Percentiles rank a stretch among this genome's conserved stretches.
These are phyloP conservation scores for Oldenlandia corymbosa DNA, from an alignment of 257 asterid genomes.

Conservation along the genomic window DNA sequence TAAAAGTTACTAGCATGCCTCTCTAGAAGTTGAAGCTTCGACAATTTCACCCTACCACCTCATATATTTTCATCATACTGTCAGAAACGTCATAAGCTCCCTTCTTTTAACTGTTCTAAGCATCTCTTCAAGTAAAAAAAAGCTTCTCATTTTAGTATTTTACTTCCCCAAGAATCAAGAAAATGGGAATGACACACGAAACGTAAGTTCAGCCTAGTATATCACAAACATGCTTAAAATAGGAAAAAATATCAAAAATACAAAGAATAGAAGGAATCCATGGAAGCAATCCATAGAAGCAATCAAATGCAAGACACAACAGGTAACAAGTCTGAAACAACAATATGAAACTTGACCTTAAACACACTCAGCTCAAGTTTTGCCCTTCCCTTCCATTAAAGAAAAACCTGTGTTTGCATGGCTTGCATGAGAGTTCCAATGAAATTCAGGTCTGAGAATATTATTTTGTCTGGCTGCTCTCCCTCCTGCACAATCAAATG, in stretches of 20 bases:
- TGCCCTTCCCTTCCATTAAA: conserved; percentile 94
- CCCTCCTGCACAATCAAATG: conserved; percentile 65
- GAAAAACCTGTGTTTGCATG: conserved; percentile 88
- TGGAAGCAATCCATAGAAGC: too few species aligned
- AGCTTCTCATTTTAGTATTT: not conserved
- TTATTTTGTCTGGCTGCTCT: conserved; percentile 76
- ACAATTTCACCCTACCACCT: too few species aligned
- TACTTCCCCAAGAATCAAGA: not conserved
- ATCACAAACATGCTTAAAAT: not conserved
- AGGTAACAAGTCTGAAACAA: not conserved
- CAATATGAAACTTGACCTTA: conserved; percentile 46
- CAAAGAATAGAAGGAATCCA: not conserved
- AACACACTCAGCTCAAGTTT: conserved; percentile 77
- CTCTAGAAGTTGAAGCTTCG: too few species aligned
- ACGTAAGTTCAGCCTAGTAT: not conserved
- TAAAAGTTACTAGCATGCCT: too few species aligned
- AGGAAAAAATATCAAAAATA: too few species aligned
- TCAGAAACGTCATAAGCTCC: not conserved
- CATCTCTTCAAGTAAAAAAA: not conserved
- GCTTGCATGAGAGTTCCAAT: conserved; percentile 90
- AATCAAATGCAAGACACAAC: not conserved
- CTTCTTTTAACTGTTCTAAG: not conserved
- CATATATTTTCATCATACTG: not conserved
- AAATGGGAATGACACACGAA: not conserved
- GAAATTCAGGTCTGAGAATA: conserved; percentile 77